These are phyloP conservation scores for Penicillium subrubescens DNA, from an alignment of 495 filamentous ascomycete genomes.

Conservation along the genomic window DNA sequence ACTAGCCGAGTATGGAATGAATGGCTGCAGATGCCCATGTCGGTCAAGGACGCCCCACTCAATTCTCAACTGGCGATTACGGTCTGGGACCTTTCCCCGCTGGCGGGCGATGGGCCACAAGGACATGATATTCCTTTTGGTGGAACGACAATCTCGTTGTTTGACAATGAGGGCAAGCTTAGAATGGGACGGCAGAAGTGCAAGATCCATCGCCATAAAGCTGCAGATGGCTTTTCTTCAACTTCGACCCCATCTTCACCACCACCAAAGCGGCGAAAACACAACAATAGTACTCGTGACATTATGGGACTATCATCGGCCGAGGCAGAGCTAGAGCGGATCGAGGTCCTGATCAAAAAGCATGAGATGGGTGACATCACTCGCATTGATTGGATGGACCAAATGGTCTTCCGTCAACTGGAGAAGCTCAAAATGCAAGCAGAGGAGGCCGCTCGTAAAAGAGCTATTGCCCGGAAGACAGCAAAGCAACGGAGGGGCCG, in stretches of 20 bases:
- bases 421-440: conserved; percentile 72
- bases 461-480: conserved; percentile 34
- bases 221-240: conserved; percentile 82
- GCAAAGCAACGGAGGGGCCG: conserved; percentile 28
- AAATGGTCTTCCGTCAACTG: conserved; percentile 83
- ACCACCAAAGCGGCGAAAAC: conserved; percentile 49
- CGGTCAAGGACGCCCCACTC: conserved; percentile 75
- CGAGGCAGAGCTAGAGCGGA: conserved; percentile 73
- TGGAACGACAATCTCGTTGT: conserved; percentile 86
- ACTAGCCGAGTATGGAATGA: conserved; percentile 85
- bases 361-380: conserved; percentile 97
- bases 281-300: conserved; percentile 35
- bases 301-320: conserved; percentile 54
- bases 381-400: conserved; percentile 91
- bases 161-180: conserved; percentile 87
- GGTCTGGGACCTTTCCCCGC: conserved; percentile 89
- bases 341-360: conserved; percentile 91
- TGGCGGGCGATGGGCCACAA: conserved; percentile 61
- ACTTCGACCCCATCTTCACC: conserved; percentile 75
- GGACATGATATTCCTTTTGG: conserved; percentile 88
- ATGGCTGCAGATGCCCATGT: conserved; percentile 87
- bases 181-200: conserved; percentile 94
- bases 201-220: conserved; percentile 74
- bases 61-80: conserved; percentile 88
- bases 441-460: conserved; percentile 44